Evolutionary conservation across 495 filamentous ascomycete species (phyloP), one percentile per base, ranked within the genome.

Genomic region (Aspergillus mulundensis): DNA sequence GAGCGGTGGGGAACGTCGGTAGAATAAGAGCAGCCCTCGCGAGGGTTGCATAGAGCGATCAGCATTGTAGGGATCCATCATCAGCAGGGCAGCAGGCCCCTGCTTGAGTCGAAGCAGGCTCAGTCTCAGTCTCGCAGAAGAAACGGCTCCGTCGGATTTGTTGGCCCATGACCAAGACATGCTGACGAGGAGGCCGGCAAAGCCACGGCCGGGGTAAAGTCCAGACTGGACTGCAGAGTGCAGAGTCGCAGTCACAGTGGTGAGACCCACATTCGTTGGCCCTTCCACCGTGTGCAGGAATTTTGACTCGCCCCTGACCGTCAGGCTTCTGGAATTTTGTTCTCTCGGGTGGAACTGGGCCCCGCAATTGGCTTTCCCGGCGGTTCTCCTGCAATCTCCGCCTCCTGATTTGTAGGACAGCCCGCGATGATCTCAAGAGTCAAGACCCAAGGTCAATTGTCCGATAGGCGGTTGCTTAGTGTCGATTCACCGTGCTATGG

Each of bases 401-500:
- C 53, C 39, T 43, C 63, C 57, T 66, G 63, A 66, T 66, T 66
- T 61, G 63, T 63, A 61, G 63, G 53, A 50, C 58, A 56, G 30
- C 28, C 53, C 40, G 40, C 48, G 63, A 66, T 66, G 63, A 66
- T 63, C 63, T 66, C 63, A 50, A 40, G 34, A 50, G 48, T 50
- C 48, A 47, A 23, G 38, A 40, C 38, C n/a, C 38, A 40, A 40
- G 38, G n/a, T 18, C 38, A 66, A 59, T 60, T 61, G 63, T 66
- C 63, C 60, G 63, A 66, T 61, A 55, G 49, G 54, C 41, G 63
- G 30, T 54, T 58, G 44, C 21, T 54, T 60, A 60, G 58, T 59
- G 59, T 63, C 58, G 59, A 61, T 61, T 61, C 46, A 52, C 51
- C 50, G 54, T 42, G 45, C 50, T 30, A 25, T 48, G 46, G 54